Base-by-base conservation (phyloP, 345 rosid genomes). In the Cardamine occulta region DNA sequence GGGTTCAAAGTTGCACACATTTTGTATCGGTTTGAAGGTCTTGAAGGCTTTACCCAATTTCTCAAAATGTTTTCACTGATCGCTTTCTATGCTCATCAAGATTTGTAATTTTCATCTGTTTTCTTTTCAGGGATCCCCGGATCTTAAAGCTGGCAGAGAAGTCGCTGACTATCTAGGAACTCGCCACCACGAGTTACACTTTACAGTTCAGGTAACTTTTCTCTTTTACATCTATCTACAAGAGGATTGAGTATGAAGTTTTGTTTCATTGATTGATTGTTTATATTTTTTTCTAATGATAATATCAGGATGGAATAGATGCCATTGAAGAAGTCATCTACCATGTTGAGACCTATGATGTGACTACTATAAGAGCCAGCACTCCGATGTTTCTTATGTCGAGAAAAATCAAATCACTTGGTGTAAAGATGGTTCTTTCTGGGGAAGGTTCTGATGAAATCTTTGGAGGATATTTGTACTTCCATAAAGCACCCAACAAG, bases 321-420 rank as follows among this genome's bases (percentile, higher is more conserved):
- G 97, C 94, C 17, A 83, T 91, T 60, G 92, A 91, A 84, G 97
- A 91, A 79, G 97, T 91, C 45, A 91, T 91, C 73, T 88, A 91
- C 79, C 97, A 91, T 73, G 65, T 87, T 58, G 97, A 91, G 84
- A 91, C 97, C 26, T 91, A 85, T 76, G 97, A 91, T 70, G 92
- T 91, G 81, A 91, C 97, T 31, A 91, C 92, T 10, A 60, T 91
- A 76, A 88, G 97, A 82, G 97, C 97, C 49, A 91, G 97, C 83
- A 88, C 93, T 29, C 96, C 93, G 2, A 88, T 91, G 97, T 91
- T 91, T 86, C 91, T 91, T 13, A 91, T 91, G 97, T 91, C 97
- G 7, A 83, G 93, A 68, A 91, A 91, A 84, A 87, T 91, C 77
- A 91, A 87, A 81, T 91, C 97, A 15, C 85, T 91, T 64, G 93